A percentile compares a stretch with the other conserved stretches of the same genome.
Evolutionary conservation across 2,329 filamentous ascomycete species (phyloP).

Genomic region (Cladosporium sp.): DNA sequence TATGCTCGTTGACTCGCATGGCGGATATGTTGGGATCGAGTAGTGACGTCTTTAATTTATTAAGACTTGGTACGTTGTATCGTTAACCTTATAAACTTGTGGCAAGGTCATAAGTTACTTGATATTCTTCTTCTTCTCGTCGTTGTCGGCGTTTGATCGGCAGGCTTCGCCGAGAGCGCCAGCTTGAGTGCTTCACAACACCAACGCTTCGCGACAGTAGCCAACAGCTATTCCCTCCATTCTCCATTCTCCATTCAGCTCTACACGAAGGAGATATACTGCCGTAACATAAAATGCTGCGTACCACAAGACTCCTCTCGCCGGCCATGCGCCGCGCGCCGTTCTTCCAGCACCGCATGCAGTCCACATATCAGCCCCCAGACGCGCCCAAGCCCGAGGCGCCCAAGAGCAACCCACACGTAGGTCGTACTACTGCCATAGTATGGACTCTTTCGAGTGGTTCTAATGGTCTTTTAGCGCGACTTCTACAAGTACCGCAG

Average conservation of each 20-base stretch:
- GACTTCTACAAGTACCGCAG: slow-evolving; percentile 74
- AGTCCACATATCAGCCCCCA: slow-evolving; percentile 11
- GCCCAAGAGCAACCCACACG: slow-evolving; percentile 16
- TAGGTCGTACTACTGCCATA: slow-evolving; percentile 18
- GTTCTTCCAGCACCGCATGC: slow-evolving; percentile 11
- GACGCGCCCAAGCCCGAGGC: slow-evolving; percentile 6
- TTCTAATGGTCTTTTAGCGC: neutral
- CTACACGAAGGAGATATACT: no score
- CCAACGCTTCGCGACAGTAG: neutral
- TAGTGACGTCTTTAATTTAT: neutral
- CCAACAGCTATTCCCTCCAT: neutral
- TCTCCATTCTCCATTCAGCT: neutral
- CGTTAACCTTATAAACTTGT: neutral
- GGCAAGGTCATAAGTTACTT: neutral
- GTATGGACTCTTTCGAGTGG: neutral
- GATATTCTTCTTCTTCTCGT: neutral
- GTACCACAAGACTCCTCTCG: slow-evolving; percentile 6
- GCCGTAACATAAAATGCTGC: neutral
- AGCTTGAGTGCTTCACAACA: neutral
- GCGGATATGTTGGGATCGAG: neutral
- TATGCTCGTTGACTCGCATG: slow-evolving; percentile 47
- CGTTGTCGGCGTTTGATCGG: neutral
- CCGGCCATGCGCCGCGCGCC: slow-evolving; percentile 12
- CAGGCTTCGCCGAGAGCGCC: neutral
- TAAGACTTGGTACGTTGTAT: neutral